Percentiles rank a stretch among this genome's conserved stretches.
phyloP scores from a whole-genome alignment of 1,284 basidiomycete species.

The Wolfiporia cocos region DNA sequence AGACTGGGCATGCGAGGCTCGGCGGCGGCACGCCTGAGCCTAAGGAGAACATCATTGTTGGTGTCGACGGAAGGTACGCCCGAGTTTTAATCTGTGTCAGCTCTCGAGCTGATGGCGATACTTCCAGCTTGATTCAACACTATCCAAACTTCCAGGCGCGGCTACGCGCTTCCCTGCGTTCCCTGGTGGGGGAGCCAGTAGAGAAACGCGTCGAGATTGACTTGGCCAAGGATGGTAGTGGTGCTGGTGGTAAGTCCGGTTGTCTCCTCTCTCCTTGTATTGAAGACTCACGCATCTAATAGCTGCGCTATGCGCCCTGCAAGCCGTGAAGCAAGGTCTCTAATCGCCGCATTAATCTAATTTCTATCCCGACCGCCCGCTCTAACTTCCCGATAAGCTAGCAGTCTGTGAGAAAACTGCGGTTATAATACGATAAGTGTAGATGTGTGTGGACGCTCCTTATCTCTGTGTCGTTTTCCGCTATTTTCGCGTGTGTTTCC shows the following conservation, averaged over 20 bases:
- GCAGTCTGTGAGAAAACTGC: too few species aligned
- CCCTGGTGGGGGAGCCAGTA: conserved; percentile 73
- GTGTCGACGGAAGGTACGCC: conserved; percentile 81
- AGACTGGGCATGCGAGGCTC: conserved; percentile 61
- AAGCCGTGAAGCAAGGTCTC: conserved; percentile 47
- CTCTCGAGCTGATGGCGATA: conserved; percentile 6
- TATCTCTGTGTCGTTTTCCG: too few species aligned
- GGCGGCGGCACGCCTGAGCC: conserved; percentile 36
- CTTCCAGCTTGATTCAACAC: conserved; percentile 76
- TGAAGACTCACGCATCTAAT: neutral
- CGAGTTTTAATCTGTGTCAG: too few species aligned
- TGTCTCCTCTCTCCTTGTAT: neutral
- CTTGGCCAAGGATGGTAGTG: conserved; percentile 95
- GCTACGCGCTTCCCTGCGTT: conserved; percentile 69
- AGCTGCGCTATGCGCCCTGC: conserved; percentile 76
- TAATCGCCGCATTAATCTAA: conserved; percentile 1
- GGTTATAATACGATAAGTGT: too few species aligned
- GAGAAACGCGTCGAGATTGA: conserved; percentile 82
- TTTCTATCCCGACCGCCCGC: too few species aligned
- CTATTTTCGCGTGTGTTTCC: too few species aligned
- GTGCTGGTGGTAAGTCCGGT: conserved; percentile 82
- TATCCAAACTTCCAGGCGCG: conserved; percentile 82
- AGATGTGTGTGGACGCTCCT: too few species aligned
- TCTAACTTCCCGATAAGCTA: too few species aligned
- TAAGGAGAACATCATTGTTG: conserved; percentile 60